Evolutionary conservation across 305 asterid genomes (phyloP), one percentile per base, ranked within the genome.

Genomic region (Solanum hybrid): DNA sequence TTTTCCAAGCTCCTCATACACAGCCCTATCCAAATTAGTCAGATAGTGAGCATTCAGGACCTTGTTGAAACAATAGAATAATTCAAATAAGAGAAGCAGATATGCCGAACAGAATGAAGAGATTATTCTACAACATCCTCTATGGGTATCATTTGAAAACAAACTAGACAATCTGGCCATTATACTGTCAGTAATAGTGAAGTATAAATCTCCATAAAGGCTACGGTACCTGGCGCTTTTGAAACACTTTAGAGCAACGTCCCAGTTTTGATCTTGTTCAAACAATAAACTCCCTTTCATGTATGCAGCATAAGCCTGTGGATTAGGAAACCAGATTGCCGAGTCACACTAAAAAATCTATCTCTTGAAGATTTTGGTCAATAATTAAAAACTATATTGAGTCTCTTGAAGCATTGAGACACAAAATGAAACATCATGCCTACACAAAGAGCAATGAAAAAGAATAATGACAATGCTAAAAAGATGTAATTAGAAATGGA

Each of bases 1-100:
- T 90, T 97, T 97, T 35, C 98, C 99, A 89, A 97, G 99, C 89
- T 97, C 98, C 94, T 96, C 99, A 93, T 96, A 97, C 91, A 97
- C 99, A 90, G 98, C 98, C 94, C 99, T 97, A 89, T 88, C 86
- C 88, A 91, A 24, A 26, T 34, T 15, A 78, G 85, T n/a, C n/a
- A 78, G 37, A 88, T 9, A 88, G 35, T 5, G 40, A 37, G 90
- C 26, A 60, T 32, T 77, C 78, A 77, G 37, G 77, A 45, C 42
- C 75, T 84, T 51, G 75, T 51, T 51, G 42, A 51, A 51, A 31
- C 72, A 84, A 51, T 51, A 51, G 75, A 10, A 84, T 51, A 84
- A 84, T 51, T 35, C 31, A 35, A 35, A 84, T 51, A 29, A 45
- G 5, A 51, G 75, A 51, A 51, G 75, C 15, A 22, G 87, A 51